Evolutionary conservation across 208 protist species (phyloP).

Genomic region (Wallacemonas rigidus): DNA sequence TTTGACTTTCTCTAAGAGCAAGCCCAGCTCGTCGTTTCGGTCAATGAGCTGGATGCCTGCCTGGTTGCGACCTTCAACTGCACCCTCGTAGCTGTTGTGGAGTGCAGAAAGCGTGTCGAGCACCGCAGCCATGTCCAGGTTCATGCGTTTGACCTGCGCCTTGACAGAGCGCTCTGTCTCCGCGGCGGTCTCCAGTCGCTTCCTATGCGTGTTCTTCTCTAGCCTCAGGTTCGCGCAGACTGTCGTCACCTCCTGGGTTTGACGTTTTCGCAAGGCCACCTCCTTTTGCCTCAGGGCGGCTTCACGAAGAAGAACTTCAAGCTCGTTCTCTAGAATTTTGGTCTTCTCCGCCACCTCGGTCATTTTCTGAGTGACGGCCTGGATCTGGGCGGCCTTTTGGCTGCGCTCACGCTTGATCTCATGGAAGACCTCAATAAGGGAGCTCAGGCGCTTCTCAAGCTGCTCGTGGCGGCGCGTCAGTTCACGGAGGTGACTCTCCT

Average conservation of each 20-base stretch:
- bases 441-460: constrained; percentile 70
- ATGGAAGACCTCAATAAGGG: constrained; percentile 86
- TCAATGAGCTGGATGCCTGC: constrained; percentile 97
- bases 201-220: constrained; percentile 87
- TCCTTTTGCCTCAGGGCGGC: constrained; percentile 87
- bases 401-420: constrained; percentile 92
- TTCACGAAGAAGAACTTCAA: constrained; percentile 90
- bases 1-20: constrained; percentile 94
- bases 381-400: constrained; percentile 93
- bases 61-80: constrained; percentile 92
- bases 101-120: constrained; percentile 91
- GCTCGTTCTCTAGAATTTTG: constrained; percentile 95
- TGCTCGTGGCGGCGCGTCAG: constrained; percentile 59
- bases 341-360: constrained; percentile 96
- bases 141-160: constrained; percentile 91
- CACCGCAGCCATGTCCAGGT: constrained; percentile 84
- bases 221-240: constrained; percentile 73
- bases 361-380: constrained; percentile 91
- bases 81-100: constrained; percentile 81
- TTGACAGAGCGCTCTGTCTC: constrained; percentile 80
- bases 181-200: constrained; percentile 53
- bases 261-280: constrained; percentile 77
- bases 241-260: constrained; percentile 73
- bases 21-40: constrained; percentile 95
- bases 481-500: constrained; percentile 49